Evolutionary conservation across 2,329 filamentous ascomycete species (phyloP).

Genomic region (Apiospora kogelbergensis): DNA sequence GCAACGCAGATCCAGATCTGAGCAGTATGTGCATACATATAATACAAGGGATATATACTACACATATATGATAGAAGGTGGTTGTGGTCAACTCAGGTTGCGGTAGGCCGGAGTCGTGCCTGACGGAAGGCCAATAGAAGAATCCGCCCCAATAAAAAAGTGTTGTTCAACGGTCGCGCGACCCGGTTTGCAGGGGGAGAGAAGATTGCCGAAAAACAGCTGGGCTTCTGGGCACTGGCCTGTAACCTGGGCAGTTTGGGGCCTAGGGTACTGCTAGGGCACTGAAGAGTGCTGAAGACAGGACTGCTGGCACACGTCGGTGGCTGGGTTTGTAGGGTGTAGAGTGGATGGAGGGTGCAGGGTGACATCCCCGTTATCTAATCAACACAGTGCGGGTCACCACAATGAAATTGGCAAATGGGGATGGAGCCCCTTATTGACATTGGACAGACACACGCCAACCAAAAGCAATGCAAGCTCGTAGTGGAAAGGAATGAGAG

Average conservation of each 20-base stretch:
- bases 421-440: conserved; percentile 1
- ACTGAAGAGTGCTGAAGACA: no score
- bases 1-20: neutral
- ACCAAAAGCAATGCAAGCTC: neutral
- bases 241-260: no score
- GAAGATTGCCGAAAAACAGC: neutral
- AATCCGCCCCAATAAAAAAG: neutral
- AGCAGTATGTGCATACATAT: neutral
- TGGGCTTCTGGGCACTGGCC: neutral
- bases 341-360: no score
- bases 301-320: neutral
- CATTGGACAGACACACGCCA: neutral
- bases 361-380: neutral
- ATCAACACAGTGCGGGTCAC: neutral
- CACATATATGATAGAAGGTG: neutral
- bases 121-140: neutral
- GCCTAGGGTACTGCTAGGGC: no score
- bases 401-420: neutral
- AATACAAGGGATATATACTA: neutral
- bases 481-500: neutral
- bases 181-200: neutral
- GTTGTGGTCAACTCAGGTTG: neutral
- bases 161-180: neutral
- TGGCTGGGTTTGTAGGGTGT: no score
- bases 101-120: neutral